These are phyloP conservation scores for Leptodermis oblonga DNA, from an alignment of 257 asterid genomes.

Conservation along the genomic window DNA sequence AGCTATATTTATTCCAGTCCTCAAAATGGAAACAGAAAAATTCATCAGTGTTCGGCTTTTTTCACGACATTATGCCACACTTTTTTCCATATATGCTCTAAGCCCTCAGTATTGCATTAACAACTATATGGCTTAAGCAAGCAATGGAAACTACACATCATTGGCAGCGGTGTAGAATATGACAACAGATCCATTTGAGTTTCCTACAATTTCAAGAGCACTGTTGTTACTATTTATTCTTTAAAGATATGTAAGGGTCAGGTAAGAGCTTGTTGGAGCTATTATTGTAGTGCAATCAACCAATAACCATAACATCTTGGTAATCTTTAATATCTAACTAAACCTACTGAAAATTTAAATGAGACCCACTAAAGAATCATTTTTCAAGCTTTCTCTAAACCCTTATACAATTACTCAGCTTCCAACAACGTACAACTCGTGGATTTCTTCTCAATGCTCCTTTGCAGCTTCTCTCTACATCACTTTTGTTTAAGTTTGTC, in stretches of 20 bases:
- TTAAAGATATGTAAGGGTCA: background rate
- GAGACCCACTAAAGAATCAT: background rate
- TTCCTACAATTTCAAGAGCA: background rate
- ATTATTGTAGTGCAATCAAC: background rate
- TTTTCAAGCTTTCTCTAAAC: background rate
- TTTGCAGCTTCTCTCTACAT: background rate
- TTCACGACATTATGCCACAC: background rate
- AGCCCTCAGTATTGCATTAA: background rate
- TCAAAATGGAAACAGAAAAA: background rate
- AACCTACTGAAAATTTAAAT: background rate
- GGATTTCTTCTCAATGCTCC: background rate
- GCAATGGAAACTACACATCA: background rate
- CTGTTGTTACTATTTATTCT: background rate
- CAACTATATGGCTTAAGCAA: background rate
- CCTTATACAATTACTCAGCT: background rate
- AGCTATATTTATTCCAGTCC: background rate
- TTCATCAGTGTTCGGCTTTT: background rate
- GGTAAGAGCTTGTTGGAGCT: background rate
- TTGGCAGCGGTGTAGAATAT: background rate
- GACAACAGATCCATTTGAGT: background rate
- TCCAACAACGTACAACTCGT: background rate
- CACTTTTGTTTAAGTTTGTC: background rate
- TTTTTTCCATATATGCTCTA: background rate
- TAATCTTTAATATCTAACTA: background rate
- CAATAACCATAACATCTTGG: background rate